Percentiles rank a stretch among this genome's conserved stretches.
Conservation (phyloP, 2,329 filamentous ascomycete species). For the Calonectria multiphialidica region DNA sequence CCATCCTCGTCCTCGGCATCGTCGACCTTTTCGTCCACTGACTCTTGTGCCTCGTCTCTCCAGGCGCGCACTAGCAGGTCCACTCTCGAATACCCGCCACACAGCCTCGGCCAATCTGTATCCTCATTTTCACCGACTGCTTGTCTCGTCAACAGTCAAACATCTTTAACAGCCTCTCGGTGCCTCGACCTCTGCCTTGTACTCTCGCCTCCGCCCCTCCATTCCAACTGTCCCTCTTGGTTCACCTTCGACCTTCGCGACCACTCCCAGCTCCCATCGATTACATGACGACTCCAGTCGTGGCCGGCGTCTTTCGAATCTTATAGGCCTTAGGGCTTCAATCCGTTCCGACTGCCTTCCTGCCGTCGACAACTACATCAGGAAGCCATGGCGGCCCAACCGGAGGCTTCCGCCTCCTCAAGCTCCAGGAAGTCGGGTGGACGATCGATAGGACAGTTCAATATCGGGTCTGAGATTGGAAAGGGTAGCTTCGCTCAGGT, state of each 20-base stretch:
- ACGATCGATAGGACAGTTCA: conserved; percentile 77
- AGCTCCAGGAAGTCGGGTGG: conserved; percentile 51
- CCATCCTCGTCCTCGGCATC: background rate
- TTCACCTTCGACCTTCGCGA: conserved; percentile 16
- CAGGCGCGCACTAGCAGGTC: conserved; percentile 38
- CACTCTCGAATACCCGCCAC: conserved; percentile 49
- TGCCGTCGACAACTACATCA: conserved; percentile 48
- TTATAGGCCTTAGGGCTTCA: conserved; percentile 52
- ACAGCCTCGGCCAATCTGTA: conserved; percentile 34
- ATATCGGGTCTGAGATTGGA: conserved; percentile 89
- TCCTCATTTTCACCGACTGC: conserved; percentile 41
- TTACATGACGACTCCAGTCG: conserved; percentile 56
- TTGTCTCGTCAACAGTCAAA: conserved; percentile 32
- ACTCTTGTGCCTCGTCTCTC: conserved; percentile 38
- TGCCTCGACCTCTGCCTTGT: conserved; percentile 27
- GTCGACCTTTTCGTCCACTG: conserved; percentile 32
- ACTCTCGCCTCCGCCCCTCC: conserved; percentile 26
- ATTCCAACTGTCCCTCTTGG: conserved; percentile 2
- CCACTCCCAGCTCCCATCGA: conserved; percentile 36
- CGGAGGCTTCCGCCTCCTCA: conserved; percentile 50
- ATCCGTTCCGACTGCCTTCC: conserved; percentile 47
- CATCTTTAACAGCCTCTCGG: conserved; percentile 17
- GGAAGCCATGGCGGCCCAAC: conserved; percentile 55
- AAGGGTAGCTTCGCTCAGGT: conserved; percentile 98
- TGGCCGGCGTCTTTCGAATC: conserved; percentile 50